Percentiles rank a stretch among this genome's conserved stretches.
Conservation (phyloP, 179 eudicot genomes). For the Patellifolia procumbens region DNA sequence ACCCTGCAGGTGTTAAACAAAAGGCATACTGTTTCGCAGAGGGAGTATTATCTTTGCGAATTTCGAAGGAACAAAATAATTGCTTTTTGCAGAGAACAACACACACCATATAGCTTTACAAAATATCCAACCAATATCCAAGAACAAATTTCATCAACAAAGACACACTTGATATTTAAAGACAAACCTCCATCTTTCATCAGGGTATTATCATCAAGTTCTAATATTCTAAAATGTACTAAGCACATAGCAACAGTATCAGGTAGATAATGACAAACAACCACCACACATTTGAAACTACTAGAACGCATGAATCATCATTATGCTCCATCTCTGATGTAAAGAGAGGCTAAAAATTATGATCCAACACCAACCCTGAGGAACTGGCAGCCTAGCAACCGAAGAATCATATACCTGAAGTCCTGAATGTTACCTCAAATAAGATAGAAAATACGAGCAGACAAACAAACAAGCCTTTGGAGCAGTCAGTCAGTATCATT, state of each 20-base stretch:
- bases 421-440: not conserved
- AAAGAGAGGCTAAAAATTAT: not conserved
- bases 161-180: not conserved
- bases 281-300: not conserved
- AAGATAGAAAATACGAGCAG: not conserved
- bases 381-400: not conserved
- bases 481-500: not conserved
- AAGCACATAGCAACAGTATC: not conserved
- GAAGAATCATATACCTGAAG: not conserved
- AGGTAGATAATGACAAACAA: not conserved
- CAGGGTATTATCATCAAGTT: not conserved
- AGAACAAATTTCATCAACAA: not conserved
- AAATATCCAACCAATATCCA: not conserved
- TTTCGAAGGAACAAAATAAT: not conserved
- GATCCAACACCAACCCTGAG: not conserved
- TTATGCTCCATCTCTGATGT: not conserved
- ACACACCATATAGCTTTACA: not conserved
- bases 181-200: not conserved
- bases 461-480: not conserved
- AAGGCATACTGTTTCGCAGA: not conserved
- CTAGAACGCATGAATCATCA: not conserved
- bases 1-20: not conserved
- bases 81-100: not conserved
- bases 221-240: not conserved
- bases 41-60: not conserved